These are phyloP conservation scores for Castanea mollissima DNA, from an alignment of 306 rosid species.

Conservation along the genomic window DNA sequence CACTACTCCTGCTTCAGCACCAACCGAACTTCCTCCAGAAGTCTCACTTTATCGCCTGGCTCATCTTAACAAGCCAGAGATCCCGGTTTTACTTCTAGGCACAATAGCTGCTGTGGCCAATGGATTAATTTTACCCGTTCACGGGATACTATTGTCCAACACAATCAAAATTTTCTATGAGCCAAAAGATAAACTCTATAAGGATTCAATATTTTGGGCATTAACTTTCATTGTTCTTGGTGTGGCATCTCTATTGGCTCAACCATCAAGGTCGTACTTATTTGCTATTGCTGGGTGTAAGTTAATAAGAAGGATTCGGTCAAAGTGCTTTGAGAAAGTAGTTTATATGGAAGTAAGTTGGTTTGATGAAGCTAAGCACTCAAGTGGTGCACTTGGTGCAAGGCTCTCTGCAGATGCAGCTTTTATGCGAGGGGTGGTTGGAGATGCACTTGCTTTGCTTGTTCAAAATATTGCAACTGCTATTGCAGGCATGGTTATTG, in stretches of 20 bases:
- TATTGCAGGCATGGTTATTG: conserved; percentile 55
- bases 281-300: conserved; percentile 67
- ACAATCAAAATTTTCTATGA: conserved; percentile 56
- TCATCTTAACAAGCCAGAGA: conserved; percentile 74
- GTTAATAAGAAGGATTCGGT: conserved; percentile 56
- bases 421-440: conserved; percentile 53
- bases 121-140: conserved; percentile 50
- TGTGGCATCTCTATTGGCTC: conserved; percentile 28
- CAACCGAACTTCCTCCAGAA: conserved; percentile 27
- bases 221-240: conserved; percentile 45
- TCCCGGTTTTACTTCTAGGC: conserved; percentile 55
- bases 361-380: conserved; percentile 70
- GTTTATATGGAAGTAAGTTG: conserved; percentile 75
- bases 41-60: conserved; percentile 56
- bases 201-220: conserved; percentile 71
- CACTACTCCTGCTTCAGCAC: conserved; percentile 21
- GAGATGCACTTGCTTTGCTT: conserved; percentile 63
- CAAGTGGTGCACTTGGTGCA: conserved; percentile 74
- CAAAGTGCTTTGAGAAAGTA: conserved; percentile 63
- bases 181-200: conserved; percentile 53
- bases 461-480: conserved; percentile 54
- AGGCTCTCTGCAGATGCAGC: conserved; percentile 79
- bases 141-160: conserved; percentile 46
- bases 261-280: conserved; percentile 50
- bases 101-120: conserved; percentile 48